phyloP scores from a whole-genome alignment of 345 rosid genomes.

The Erysimum cheiranthoides region DNA sequence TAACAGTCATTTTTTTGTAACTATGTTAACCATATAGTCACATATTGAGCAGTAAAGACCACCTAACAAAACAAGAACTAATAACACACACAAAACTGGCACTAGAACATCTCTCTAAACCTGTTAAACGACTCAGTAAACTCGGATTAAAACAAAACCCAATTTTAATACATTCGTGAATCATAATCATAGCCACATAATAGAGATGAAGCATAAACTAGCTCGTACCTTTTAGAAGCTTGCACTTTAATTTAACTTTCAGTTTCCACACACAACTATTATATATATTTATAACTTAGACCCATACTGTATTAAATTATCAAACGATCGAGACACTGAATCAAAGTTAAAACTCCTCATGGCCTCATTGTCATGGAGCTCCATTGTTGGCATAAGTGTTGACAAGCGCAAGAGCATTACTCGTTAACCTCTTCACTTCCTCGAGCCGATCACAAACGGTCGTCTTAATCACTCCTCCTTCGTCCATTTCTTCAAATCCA shows the following conservation, averaged over 20 bases:
- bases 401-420: conserved; percentile 84
- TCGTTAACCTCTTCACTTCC: conserved; percentile 66
- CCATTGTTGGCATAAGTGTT: conserved; percentile 41
- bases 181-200: not conserved
- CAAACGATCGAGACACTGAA: conserved; percentile 9
- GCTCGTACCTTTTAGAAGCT: not conserved
- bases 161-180: not conserved
- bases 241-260: not conserved
- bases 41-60: not conserved
- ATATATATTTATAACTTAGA: not conserved
- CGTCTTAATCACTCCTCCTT: conserved; percentile 48
- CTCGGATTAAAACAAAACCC: not conserved
- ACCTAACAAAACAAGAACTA: not conserved
- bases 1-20: not conserved
- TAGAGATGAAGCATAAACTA: not conserved
- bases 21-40: not conserved
- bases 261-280: conserved; percentile 15
- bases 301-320: not conserved
- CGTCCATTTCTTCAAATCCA: conserved; percentile 60
- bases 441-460: conserved; percentile 53
- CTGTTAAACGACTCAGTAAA: not conserved
- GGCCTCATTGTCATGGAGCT: conserved; percentile 32
- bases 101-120: not conserved
- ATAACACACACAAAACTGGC: not conserved
- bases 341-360: not conserved